Conservation (phyloP, 2,329 filamentous ascomycete species). For the Aspergillus vadensis region DNA sequence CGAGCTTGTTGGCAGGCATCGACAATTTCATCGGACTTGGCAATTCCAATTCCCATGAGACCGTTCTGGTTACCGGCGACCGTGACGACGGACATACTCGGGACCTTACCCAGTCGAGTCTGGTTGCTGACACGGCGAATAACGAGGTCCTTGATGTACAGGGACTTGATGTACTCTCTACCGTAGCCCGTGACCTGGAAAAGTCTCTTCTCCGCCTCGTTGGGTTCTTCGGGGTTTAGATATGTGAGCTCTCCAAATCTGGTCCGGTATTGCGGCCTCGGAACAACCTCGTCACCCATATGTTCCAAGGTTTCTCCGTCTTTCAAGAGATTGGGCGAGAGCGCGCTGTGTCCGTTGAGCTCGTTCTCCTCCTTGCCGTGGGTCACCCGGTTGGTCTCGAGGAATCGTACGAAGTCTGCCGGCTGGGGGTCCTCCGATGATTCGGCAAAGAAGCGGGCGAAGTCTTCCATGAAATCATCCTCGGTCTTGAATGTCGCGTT, state of each 20-base stretch:
- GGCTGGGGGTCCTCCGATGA: conserved; percentile 55
- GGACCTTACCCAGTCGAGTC: conserved; percentile 93
- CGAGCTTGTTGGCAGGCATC: conserved; percentile 72
- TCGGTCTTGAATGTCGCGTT: conserved; percentile 62
- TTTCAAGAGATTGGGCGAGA: conserved; percentile 56
- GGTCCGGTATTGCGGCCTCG: conserved; percentile 28
- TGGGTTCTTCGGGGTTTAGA: conserved; percentile 34
- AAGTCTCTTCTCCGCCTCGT: conserved; percentile 51
- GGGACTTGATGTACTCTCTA: conserved; percentile 47
- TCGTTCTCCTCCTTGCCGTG: conserved; percentile 54
- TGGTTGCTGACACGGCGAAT: conserved; percentile 79
- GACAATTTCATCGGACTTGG: conserved; percentile 75
- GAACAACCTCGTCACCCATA: conserved; percentile 2
- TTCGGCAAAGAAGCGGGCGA: conserved; percentile 51
- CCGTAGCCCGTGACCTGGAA: conserved; percentile 60
- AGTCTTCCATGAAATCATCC: conserved; percentile 63
- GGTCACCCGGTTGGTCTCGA: conserved; percentile 52
- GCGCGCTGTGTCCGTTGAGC: conserved; percentile 50
- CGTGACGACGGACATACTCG: conserved; percentile 71
- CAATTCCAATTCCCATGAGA: conserved; percentile 83
- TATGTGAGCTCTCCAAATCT: conserved; percentile 19
- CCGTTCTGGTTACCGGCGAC: conserved; percentile 88
- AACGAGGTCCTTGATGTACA: conserved; percentile 74
- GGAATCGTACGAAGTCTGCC: conserved; percentile 46
- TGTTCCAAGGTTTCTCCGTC: conserved; percentile 38